Conservation (phyloP, 139 green algal species). For the Chlamydomonas schloesseri region DNA sequence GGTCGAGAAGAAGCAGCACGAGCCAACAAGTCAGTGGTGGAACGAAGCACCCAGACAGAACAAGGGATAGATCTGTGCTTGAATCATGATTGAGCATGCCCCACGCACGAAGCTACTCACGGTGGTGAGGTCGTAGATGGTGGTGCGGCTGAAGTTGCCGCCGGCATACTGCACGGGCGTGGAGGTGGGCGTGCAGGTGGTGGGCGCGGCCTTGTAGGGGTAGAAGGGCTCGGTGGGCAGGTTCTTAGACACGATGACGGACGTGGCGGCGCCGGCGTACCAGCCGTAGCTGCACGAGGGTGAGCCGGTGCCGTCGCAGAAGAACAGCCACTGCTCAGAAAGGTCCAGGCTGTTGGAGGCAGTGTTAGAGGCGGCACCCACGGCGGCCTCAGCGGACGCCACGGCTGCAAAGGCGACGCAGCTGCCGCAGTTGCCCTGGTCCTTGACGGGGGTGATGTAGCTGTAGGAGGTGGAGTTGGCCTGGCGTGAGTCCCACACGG, state of each 20-base stretch:
- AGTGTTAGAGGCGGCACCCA: not conserved
- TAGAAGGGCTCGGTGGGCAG: not conserved
- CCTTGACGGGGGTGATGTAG: slow-evolving; percentile 67
- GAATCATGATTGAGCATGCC: not conserved
- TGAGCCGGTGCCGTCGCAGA: not conserved
- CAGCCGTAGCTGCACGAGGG: not conserved
- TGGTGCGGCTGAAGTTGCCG: not conserved
- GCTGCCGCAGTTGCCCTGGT: slow-evolving; percentile 71
- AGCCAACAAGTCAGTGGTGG: too few relatives aligned
- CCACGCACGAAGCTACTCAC: not conserved
- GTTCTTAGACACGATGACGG: not conserved
- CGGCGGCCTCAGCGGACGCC: not conserved
- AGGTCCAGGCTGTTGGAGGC: not conserved
- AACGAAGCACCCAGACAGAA: not conserved
- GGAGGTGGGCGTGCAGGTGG: not conserved
- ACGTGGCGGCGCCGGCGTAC: not conserved
- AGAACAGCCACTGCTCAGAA: not conserved
- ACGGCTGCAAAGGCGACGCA: slow-evolving; percentile 69
- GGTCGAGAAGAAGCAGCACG: not conserved
- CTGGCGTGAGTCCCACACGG: slow-evolving; percentile 17
- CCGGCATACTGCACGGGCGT: not conserved
- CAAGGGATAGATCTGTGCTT: not conserved
- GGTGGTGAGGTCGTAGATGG: not conserved
- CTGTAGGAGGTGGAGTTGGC: slow-evolving; percentile 7
- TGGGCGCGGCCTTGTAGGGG: not conserved